Evolutionary conservation across 2,329 filamentous ascomycete species (phyloP).

Genomic region (Venturia asperata): DNA sequence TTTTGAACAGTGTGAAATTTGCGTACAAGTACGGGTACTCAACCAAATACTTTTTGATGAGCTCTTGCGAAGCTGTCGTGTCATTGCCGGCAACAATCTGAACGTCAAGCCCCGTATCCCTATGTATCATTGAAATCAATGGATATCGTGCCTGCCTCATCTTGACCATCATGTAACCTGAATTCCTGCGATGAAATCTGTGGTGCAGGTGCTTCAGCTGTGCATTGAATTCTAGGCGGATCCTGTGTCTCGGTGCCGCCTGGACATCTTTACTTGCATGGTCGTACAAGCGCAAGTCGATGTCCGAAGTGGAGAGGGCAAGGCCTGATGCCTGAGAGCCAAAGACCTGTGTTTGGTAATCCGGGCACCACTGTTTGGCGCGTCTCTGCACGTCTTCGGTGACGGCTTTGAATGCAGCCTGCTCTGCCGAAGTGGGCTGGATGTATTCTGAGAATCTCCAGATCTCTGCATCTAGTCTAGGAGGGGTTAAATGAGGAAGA

Average conservation of each 20-base stretch:
- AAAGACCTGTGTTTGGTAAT: conserved; percentile 37
- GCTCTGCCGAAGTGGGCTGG: conserved; percentile 18
- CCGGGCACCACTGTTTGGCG: conserved; percentile 22
- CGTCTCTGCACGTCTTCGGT: not conserved
- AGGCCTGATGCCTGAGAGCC: conserved; percentile 50
- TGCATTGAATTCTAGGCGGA: not conserved
- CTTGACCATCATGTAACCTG: conserved; percentile 22
- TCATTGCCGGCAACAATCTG: conserved; percentile 45
- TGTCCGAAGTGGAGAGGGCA: conserved; percentile 46
- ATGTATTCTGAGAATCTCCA: conserved; percentile 17
- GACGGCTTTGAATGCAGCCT: not conserved
- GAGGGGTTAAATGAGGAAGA: not conserved
- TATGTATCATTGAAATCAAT: conserved; percentile 40
- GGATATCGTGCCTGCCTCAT: conserved; percentile 33
- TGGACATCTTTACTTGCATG: not conserved
- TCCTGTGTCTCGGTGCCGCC: not conserved
- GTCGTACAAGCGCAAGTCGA: conserved; percentile 42
- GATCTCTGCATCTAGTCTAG: conserved; percentile 18
- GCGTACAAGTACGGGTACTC: conserved; percentile 44
- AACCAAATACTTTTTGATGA: conserved; percentile 40
- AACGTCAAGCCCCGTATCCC: conserved; percentile 42
- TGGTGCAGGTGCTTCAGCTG: not conserved
- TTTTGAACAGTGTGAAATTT: conserved; percentile 45
- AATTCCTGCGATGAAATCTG: not conserved
- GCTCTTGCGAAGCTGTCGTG: conserved; percentile 34